Evolutionary conservation across 306 rosid species (phyloP).

Genomic region (Lablab purpureus): DNA sequence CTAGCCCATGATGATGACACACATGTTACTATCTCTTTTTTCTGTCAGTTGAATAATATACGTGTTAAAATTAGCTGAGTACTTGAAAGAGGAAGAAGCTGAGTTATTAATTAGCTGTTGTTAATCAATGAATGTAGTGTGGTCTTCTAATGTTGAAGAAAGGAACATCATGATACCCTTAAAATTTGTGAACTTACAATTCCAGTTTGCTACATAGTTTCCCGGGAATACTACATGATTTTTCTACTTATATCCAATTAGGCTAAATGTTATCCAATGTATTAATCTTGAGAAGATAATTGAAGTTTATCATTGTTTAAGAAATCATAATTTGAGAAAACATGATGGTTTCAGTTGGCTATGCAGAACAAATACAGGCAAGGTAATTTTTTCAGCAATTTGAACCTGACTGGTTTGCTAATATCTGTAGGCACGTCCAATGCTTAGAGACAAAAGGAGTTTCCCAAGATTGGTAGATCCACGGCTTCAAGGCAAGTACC

Average conservation of each 20-base stretch:
- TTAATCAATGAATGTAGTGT: not conserved
- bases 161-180: not conserved
- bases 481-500: slow-evolving; percentile 40
- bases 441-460: slow-evolving; percentile 43
- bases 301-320: not conserved
- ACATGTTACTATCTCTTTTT: not conserved
- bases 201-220: not conserved
- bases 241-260: slow-evolving; percentile 16
- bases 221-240: slow-evolving; percentile 6
- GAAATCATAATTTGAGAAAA: slow-evolving; percentile 5
- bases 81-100: slow-evolving; percentile 17
- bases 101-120: not conserved
- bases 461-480: slow-evolving; percentile 50
- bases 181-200: not conserved
- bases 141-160: not conserved
- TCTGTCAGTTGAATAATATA: not conserved
- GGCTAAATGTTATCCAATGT: not conserved
- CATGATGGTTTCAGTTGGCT: not conserved
- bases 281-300: slow-evolving; percentile 14
- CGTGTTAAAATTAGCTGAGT: no score
- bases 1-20: slow-evolving; percentile 39
- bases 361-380: not conserved
- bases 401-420: slow-evolving; percentile 25
- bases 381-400: slow-evolving; percentile 3
- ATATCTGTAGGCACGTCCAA: slow-evolving; percentile 53